Evolutionary conservation across 164 flowering plant species (phyloP).

Genomic region (Paratinospora sagittata): DNA sequence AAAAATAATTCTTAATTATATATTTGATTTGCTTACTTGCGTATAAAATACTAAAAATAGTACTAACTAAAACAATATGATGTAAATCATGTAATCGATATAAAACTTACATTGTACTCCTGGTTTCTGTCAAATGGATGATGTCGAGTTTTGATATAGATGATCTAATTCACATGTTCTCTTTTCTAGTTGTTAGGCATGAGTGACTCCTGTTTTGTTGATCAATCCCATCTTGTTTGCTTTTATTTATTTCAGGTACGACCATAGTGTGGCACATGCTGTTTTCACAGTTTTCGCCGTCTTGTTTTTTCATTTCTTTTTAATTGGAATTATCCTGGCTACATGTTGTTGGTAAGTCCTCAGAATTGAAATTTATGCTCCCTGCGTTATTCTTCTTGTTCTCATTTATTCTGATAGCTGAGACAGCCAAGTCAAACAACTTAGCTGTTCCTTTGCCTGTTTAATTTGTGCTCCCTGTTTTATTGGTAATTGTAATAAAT

Average conservation of each 20-base stretch:
- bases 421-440: background rate
- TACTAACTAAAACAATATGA: too few species aligned
- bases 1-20: too few species aligned
- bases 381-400: background rate
- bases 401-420: background rate
- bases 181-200: background rate
- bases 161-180: background rate
- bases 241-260: slow-evolving; percentile 62
- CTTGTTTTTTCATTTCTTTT: slow-evolving; percentile 69
- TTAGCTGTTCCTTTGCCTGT: background rate
- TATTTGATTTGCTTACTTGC: too few species aligned
- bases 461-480: background rate
- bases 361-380: background rate
- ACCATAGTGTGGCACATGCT: slow-evolving; percentile 73
- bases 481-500: too few species aligned
- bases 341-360: slow-evolving; percentile 83
- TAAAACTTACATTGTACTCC: too few species aligned
- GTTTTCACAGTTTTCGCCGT: slow-evolving; percentile 70
- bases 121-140: too few species aligned
- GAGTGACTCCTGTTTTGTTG: background rate
- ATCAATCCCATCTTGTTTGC: slow-evolving; percentile 1
- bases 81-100: too few species aligned
- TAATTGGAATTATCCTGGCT: slow-evolving; percentile 68
- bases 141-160: too few species aligned
- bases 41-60: too few species aligned